Conservation (phyloP, 495 filamentous ascomycete genomes). For the Penicillium atrosanguineum region DNA sequence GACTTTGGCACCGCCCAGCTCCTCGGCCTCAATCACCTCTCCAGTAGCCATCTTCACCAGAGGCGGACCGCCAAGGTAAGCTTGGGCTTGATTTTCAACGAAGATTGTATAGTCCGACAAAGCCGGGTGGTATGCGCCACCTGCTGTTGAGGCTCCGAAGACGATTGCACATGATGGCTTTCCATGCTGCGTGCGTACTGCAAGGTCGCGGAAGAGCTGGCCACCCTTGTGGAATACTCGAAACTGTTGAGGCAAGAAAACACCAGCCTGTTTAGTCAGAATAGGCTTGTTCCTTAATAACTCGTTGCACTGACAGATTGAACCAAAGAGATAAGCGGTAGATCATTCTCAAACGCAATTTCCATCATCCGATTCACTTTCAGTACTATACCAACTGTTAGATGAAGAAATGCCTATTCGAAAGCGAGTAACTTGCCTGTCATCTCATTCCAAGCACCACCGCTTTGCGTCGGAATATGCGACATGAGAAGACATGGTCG, state of each 20-base stretch:
- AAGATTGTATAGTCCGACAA: constrained; percentile 37
- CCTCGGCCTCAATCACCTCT: constrained; percentile 29
- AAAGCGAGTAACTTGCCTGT: constrained; percentile 6
- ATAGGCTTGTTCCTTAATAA: background rate
- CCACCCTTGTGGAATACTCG: constrained; percentile 35
- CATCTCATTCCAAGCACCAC: constrained; percentile 31
- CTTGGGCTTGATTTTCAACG: constrained; percentile 33
- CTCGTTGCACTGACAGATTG: constrained; percentile 24
- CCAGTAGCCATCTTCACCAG: constrained; percentile 37
- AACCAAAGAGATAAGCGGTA: constrained; percentile 30
- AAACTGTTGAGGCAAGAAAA: constrained; percentile 34
- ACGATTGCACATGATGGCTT: constrained; percentile 33
- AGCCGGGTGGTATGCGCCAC: constrained; percentile 36
- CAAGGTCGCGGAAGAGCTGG: constrained; percentile 33
- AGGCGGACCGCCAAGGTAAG: constrained; percentile 31
- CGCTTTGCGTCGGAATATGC: constrained; percentile 27
- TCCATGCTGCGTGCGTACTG: constrained; percentile 24
- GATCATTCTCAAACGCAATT: constrained; percentile 30
- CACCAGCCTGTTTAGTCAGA: constrained; percentile 21
- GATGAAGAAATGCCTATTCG: background rate
- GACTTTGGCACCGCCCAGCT: constrained; percentile 30
- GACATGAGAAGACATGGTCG: constrained; percentile 27
- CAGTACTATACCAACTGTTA: constrained; percentile 16
- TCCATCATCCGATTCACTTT: constrained; percentile 33
- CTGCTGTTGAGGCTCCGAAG: constrained; percentile 34